These are phyloP conservation scores for Metarhizium robertsii DNA, from an alignment of 2,329 filamentous ascomycete genomes.

Conservation along the genomic window DNA sequence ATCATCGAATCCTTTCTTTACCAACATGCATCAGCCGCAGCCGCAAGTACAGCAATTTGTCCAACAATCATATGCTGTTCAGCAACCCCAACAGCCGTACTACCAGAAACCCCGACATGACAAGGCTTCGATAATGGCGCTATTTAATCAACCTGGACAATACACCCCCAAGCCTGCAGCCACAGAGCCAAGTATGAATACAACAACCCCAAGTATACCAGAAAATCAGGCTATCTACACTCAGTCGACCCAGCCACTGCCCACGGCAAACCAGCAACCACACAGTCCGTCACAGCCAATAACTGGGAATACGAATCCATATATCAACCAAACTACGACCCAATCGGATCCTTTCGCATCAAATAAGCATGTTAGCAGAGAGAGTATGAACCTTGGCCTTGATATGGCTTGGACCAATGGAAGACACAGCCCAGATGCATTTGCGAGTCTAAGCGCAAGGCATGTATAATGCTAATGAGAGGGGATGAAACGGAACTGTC, in stretches of 20 bases:
- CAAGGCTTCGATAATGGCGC: constrained; percentile 65
- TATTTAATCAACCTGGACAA: constrained; percentile 56
- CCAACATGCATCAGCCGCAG: constrained; percentile 14
- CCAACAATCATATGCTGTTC: constrained; percentile 12
- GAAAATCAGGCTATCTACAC: constrained; percentile 18
- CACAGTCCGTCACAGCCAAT: constrained; percentile 23
- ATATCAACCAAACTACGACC: constrained; percentile 28
- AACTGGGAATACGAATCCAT: constrained; percentile 48
- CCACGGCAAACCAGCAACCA: constrained; percentile 14
- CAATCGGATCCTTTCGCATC: constrained; percentile 34
- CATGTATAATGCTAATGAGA: constrained; percentile 29
- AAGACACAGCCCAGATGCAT: constrained; percentile 70
- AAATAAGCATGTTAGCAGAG: constrained; percentile 42
- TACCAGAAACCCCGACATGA: constrained; percentile 45
- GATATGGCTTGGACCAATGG: constrained; percentile 59
- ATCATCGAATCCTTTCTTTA: constrained; percentile 29
- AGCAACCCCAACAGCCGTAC: constrained; percentile 22
- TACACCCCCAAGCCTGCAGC: constrained; percentile 30
- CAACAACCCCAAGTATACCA: constrained; percentile 18
- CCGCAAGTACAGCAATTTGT: constrained; percentile 15
- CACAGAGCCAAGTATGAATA: constrained; percentile 18
- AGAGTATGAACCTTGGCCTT: constrained; percentile 60
- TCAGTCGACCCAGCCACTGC: constrained; percentile 17
- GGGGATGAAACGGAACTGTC: background rate
- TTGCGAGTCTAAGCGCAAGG: constrained; percentile 62